Evolutionary conservation across 371 early-diverging fungal genomes (phyloP), one percentile per base, ranked within the genome.

Genomic region (Smittium mucronatum): DNA sequence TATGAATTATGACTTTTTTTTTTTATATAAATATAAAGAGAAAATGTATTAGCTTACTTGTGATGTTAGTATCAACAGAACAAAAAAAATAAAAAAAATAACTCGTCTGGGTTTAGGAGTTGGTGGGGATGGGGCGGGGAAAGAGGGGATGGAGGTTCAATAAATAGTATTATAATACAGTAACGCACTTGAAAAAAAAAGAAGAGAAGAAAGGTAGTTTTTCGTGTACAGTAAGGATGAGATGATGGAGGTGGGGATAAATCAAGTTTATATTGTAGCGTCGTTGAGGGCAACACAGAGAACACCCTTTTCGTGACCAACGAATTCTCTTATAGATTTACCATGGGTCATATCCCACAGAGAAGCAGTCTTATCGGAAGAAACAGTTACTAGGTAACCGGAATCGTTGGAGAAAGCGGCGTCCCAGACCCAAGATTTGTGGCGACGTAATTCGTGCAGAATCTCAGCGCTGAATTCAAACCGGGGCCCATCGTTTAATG

Each of bases 271-370:
- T 57, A 26, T 57, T 21, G 73, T 78, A 30, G 75, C 76, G 33
- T 78, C 78, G 33, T 78, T 78, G 58, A 78, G 64, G 25, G 78
- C 78, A 26, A 78, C 79, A 63, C 79, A 78, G 21, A 77, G 71
- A 1, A 78, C 67, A 36, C 76, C 78, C 71, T 78, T 77, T 29
- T 70, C 70, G 34, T 78, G 78, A 64, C 78, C 79, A 71, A 71
- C 75, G 68, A 78, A 78, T 64, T 78, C 79, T 35, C 78, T 77
- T 34, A 78, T 78, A 57, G 75, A 36, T 28, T 69, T 61, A 35
- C 78, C 78, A n/a, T 36, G 69, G 30, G 34, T 26, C 32, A 79
- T 70, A 47, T 71, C 70, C 78, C 78, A 78, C 57, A 78, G 78
- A 35, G 76, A 74, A 0, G 79, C 79, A 0, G 70, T 79, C 16